Percentiles rank a stretch among this genome's conserved stretches.
Conservation (phyloP, 352 stramenopile genomes). For the Phytophthora rubi region DNA sequence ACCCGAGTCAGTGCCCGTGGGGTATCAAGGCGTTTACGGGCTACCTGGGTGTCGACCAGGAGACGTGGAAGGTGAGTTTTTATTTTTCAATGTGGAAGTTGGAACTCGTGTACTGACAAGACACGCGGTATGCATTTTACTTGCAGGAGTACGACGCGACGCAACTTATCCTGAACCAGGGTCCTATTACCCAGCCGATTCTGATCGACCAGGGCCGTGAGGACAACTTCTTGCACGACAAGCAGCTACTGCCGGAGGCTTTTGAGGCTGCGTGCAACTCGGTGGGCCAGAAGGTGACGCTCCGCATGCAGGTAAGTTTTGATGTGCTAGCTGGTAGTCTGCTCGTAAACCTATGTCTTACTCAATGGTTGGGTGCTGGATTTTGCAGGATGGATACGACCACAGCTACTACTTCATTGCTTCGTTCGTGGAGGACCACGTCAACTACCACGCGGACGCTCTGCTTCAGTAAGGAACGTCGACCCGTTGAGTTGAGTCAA, state of each 20-base stretch:
- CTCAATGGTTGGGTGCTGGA: neutral
- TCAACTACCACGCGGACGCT: slow-evolving; percentile 93
- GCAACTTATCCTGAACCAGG: slow-evolving; percentile 80
- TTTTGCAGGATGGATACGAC: slow-evolving; percentile 92
- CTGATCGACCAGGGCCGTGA: slow-evolving; percentile 91
- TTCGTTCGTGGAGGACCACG: slow-evolving; percentile 96
- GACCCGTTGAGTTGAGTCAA: neutral
- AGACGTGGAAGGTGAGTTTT: slow-evolving; percentile 69
- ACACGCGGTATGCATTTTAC: neutral
- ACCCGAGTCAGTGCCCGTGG: slow-evolving; percentile 97
- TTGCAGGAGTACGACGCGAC: slow-evolving; percentile 91
- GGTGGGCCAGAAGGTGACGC: slow-evolving; percentile 81
- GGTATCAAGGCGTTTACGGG: slow-evolving; percentile 97
- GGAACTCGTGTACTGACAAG: neutral
- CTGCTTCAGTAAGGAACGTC: slow-evolving; percentile 59
- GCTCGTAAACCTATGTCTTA: neutral
- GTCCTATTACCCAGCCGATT: slow-evolving; percentile 72
- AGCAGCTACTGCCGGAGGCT: slow-evolving; percentile 92
- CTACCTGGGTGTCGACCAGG: slow-evolving; percentile 94
- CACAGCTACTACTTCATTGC: slow-evolving; percentile 99
- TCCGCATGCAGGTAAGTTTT: slow-evolving; percentile 67
- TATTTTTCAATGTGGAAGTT: too few species aligned
- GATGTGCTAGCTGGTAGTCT: neutral
- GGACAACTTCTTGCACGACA: slow-evolving; percentile 89
- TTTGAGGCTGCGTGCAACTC: slow-evolving; percentile 86